Evolutionary conservation across 2,329 filamentous ascomycete genomes (phyloP), one percentile per base, ranked within the genome.

Genomic region (Tolypocladium endophyticum): DNA sequence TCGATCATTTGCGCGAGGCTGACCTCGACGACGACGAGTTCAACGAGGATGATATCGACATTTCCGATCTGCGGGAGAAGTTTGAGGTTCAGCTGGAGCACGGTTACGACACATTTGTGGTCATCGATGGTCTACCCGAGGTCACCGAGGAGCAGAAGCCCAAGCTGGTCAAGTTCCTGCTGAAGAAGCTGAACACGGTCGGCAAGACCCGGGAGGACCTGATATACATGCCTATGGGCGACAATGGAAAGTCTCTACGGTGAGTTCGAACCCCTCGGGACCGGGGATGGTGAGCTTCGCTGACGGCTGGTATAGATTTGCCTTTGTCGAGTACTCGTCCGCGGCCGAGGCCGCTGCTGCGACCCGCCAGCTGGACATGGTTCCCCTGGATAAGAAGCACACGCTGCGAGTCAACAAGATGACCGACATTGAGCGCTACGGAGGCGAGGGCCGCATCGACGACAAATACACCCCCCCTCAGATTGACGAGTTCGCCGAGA

Each of bases 41-140:
- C 73, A 92, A 96, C 73, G 88, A 94, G 77, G 88, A 92, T 72
- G 92, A 97, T 74, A 88, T 97, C 76, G 93, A 97, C 74, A 91
- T 96, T 74, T 93, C 90, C 68, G 93, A 99, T 78, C 83, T 99
- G 67, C 85, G 87, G 74, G 92, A 95, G 75, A 91, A 95, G 76
- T 97, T 92, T 74, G 92, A 97, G 77, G 92, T 97, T 64, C 90
- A 93, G 73, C 82, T 97, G 65, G 94, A 99, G 75, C 90, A 96
- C 76, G 94, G 94, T 61, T 88, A 97, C 69, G 94, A 99, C 74
- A 89, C 92, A 64, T 99, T 99, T 71, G 89, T 99, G 65, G 92
- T 97, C 63, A 85, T 97, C 72, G 94, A 99, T 75, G 94, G 94
- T 66, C 85, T 99, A 52, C 94, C 94, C 65, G 80, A 88, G 64